Evolutionary conservation across 176 grass and related monocot species (phyloP).

Genomic region (Eleusine indica): DNA sequence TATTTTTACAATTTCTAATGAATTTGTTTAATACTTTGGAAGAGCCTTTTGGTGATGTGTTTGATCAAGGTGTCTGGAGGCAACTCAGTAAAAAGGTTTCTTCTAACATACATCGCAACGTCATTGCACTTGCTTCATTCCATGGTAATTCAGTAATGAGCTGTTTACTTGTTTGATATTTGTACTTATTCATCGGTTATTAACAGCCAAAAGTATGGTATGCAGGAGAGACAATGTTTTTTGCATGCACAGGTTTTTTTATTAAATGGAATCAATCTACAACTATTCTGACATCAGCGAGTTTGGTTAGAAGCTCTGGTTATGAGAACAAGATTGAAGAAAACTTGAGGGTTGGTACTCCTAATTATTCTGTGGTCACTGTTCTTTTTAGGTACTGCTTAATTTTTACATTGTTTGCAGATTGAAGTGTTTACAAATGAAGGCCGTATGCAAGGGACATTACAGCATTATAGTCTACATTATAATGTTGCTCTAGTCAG

Average conservation of each 20-base stretch:
- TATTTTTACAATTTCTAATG: not conserved
- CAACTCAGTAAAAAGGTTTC: not conserved
- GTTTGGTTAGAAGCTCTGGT: not conserved
- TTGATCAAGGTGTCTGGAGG: not conserved
- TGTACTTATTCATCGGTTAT: not conserved
- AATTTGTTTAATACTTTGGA: constrained; percentile 5
- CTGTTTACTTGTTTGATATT: not conserved
- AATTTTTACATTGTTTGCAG: not conserved
- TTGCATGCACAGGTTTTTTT: constrained; percentile 6
- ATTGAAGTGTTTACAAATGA: not conserved
- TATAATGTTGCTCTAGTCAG: constrained; percentile 24
- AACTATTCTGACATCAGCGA: constrained; percentile 6
- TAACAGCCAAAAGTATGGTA: not conserved
- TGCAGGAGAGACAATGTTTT: not conserved
- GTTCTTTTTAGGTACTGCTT: not conserved
- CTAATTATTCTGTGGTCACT: not conserved
- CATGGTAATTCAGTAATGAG: constrained; percentile 4
- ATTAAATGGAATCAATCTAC: constrained; percentile 3
- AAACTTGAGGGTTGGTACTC: constrained; percentile 1
- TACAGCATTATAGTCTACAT: constrained; percentile 16
- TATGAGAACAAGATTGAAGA: not conserved
- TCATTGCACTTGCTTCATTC: constrained; percentile 10
- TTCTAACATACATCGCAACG: not conserved
- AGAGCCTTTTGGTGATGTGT: constrained; percentile 7
- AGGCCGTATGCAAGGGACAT: not conserved